Evolutionary conservation across 2,329 filamentous ascomycete species (phyloP), one percentile per base, ranked within the genome.

Genomic region (Diplocarpon mali): DNA sequence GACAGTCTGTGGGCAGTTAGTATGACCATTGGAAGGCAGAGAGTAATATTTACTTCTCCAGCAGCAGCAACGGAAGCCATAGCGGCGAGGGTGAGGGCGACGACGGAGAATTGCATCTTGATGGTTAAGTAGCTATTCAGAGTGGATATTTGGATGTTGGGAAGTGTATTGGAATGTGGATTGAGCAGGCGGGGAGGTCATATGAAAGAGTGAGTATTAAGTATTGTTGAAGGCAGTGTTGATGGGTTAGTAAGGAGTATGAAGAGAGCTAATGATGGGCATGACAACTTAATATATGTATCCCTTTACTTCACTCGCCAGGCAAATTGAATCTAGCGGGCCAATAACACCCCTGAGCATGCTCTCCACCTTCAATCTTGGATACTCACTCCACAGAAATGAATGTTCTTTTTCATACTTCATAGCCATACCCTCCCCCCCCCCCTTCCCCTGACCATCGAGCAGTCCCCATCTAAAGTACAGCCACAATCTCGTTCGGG

Each of bases 41-140:
- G 9, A 30, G 30, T 14, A 27, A 15, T 20, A 2, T 17, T 39
- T 16, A 49, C 53, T 50, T 39, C 56, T 55, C 51, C 46, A 39
- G 59, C 57, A 41, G 46, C 42, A 39, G 51, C 57, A 40, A 49
- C 50, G 44, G 58, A 42, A 34, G 58, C 58, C 51, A 60, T 51
- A 47, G 53, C 52, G 52, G 58, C 57, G 38, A 59, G 36, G 40
- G 44, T 48, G 52, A 61, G 30, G 41, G 54, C 50, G 49, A 54
- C 38, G 47, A 52, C 41, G 50, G 53, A 57, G 60, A 62, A 62
- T 49, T 61, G 57, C 60, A 62, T 62, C 38, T 61, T 62, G 57
- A 57, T 28, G 50, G 53, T 55, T 57, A 36, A 38, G 44, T 50
- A 38, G 42, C 43, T 53, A 46, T 20, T 49, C 39, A 30, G 43